phyloP scores from a whole-genome alignment of 192 early-diverging fungal species.

The Lobosporangium transversale region DNA sequence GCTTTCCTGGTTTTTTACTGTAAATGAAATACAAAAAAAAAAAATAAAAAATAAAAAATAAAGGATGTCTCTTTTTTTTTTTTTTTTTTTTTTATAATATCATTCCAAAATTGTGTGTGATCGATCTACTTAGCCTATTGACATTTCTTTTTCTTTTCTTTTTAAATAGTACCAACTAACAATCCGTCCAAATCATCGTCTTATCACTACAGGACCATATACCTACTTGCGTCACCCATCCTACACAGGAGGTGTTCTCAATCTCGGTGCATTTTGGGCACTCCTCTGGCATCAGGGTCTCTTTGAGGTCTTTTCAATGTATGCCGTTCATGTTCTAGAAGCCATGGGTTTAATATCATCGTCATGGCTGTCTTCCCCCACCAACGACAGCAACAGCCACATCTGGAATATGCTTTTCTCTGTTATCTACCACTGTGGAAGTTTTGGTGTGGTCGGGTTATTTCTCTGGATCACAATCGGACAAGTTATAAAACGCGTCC shows the following conservation, averaged over 20 bases:
- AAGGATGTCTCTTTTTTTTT: no score
- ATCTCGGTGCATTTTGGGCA: not conserved
- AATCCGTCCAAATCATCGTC: constrained; percentile 11
- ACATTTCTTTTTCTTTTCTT: no score
- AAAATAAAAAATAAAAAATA: no score
- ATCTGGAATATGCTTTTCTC: no score
- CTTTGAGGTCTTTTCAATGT: not conserved
- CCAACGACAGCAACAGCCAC: not conserved
- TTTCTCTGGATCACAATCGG: not conserved
- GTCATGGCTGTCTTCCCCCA: not conserved
- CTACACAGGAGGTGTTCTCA: constrained; percentile 19
- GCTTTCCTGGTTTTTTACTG: not conserved
- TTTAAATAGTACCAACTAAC: constrained; percentile 28
- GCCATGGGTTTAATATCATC: not conserved
- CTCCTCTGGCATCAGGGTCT: constrained; percentile 14
- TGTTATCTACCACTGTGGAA: not conserved
- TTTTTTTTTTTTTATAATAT: no score
- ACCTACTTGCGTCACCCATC: constrained; percentile 15
- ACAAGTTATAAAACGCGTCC: not conserved
- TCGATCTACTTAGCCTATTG: no score
- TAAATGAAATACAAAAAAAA: no score
- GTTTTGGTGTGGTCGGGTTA: not conserved
- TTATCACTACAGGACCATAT: constrained; percentile 20
- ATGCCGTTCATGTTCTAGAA: not conserved
- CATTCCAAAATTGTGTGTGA: no score